Evolutionary conservation across 208 protist genomes (phyloP).

Genomic region (Entamoeba moshkovskii): DNA sequence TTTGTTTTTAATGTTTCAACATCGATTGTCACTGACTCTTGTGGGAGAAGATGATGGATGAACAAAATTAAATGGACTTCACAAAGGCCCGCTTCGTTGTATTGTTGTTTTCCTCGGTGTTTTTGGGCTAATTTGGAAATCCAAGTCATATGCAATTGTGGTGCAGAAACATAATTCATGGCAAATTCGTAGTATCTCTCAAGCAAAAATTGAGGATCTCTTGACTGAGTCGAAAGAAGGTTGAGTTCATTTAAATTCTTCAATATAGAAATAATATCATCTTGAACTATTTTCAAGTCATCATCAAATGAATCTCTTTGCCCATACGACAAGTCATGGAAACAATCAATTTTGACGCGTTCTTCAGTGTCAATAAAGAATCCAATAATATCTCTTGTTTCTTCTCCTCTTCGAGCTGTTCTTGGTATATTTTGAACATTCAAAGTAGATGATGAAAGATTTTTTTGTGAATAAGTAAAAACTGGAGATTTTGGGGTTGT

Average conservation of each 20-base stretch:
- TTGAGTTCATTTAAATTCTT: background rate
- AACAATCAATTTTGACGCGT: background rate
- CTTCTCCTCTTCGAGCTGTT: background rate
- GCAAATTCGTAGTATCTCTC: background rate
- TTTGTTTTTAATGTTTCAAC: background rate
- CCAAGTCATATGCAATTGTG: background rate
- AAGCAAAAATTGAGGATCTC: background rate
- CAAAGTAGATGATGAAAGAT: no score
- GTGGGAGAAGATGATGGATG: background rate
- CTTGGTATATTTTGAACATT: no score
- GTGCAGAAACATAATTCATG: background rate
- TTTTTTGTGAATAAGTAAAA: no score
- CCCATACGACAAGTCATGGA: background rate
- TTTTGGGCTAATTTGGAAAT: background rate
- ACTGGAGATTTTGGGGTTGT: no score
- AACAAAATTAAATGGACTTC: background rate
- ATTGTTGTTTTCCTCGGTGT: background rate
- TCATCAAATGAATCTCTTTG: background rate
- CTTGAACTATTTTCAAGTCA: background rate
- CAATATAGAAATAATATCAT: background rate
- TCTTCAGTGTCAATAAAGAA: background rate
- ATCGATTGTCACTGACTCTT: background rate
- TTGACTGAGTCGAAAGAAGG: background rate
- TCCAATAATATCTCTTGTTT: background rate
- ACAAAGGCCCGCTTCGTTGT: background rate